Conservation (phyloP, 441 rosid genomes). For the Pelargonium exstipulatum region DNA sequence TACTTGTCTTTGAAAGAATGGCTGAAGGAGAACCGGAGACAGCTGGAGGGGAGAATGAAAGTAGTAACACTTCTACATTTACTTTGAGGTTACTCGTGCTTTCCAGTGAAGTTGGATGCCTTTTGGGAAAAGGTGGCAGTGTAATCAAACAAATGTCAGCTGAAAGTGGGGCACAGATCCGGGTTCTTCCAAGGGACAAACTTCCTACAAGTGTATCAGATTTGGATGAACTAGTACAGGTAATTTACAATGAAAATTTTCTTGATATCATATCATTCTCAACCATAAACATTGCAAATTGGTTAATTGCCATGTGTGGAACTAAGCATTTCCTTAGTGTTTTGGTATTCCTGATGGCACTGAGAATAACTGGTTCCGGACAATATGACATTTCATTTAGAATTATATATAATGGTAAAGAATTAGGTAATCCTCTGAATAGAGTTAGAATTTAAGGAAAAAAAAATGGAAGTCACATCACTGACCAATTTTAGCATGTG, state of each 20-base stretch:
- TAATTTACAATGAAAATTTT: constrained; percentile 15
- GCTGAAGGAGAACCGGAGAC: constrained; percentile 35
- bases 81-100: constrained; percentile 53
- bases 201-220: constrained; percentile 49
- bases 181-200: constrained; percentile 60
- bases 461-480: background rate
- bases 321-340: background rate
- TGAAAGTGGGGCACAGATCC: constrained; percentile 65
- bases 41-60: constrained; percentile 34
- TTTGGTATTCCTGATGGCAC: background rate
- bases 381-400: background rate
- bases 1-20: constrained; percentile 53
- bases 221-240: constrained; percentile 61
- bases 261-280: too few species aligned
- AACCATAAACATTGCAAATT: background rate
- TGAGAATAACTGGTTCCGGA: background rate
- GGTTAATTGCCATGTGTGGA: background rate
- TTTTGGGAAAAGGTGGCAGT: constrained; percentile 64
- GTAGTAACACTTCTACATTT: constrained; percentile 28
- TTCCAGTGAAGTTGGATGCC: constrained; percentile 58
- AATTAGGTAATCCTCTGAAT: background rate
- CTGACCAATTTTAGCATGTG: background rate
- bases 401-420: background rate
- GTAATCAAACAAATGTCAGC: constrained; percentile 53
- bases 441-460: too few species aligned